Base-by-base conservation (phyloP, 495 filamentous ascomycete species). In the Terfezia boudieri region DNA sequence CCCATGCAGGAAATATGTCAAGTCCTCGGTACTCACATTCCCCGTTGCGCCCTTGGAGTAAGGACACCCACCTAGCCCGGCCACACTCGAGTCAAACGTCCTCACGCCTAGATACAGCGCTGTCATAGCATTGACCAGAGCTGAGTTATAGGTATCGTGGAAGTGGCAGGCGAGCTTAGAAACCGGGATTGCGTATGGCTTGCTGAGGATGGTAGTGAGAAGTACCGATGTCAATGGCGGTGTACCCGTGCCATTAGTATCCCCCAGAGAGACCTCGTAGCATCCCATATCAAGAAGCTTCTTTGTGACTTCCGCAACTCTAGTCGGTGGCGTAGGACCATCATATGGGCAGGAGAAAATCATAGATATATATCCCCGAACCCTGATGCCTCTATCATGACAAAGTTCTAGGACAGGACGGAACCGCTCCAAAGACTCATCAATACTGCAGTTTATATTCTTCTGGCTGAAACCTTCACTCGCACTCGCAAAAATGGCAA, bases 231-330 rank as follows among this genome's bases (percentile, higher is more conserved):
- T 71, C 0, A 84, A 90, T 22, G 81, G 73, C 0, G 86, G 84
- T 0, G 90, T 96, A 7, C 92, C 90, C 84, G 94, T 94, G 8
- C 90, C 90, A 1, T 90, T 96, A 0, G 90, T 98, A 61, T 98
- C 90, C 0, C 86, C 90, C 5, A 98, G 77, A 8, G 83, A 83
- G 43, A 98, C 88, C 69, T 95, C 86, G 61, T 95, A 87, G 4
- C 84, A 89, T 17, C 90, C 90, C 85, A 94, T 94, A 63, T 94
- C 86, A 8, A 98, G 75, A 36, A 95, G 69, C 16, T 73, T 74
- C 0, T 83, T 79, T 0, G 88, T 84, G 8, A 96, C 83, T 49
- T 85, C 79, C 6, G 87, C 87, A 0, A 96, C 90, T 51, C 72
- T 76, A 55, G 78, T 70, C 0, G 89, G 86, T 49, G 80, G 67